Evolutionary conservation across 129 eudicot genomes (phyloP), one percentile per base, ranked within the genome.

Genomic region (Pittosporum tobira): DNA sequence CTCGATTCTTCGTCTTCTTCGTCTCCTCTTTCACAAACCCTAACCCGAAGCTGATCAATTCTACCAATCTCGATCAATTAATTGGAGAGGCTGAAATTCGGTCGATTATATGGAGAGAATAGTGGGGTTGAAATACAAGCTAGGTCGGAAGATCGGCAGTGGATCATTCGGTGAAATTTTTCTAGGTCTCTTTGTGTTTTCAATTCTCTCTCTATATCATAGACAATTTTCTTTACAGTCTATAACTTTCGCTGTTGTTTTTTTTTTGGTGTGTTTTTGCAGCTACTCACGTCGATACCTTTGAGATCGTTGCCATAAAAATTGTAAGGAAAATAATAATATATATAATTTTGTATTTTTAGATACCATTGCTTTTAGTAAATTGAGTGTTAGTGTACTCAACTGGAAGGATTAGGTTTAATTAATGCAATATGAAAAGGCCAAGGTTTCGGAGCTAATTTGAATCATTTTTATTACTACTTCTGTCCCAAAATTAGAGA

Each of bases 121-220:
- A 58, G 79, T 86, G 51, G 95, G 87, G 28, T 80, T 77, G n/a
- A 86, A 81, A 65, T 86, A 79, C 77, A 86, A 79, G 78, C 77
- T 86, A 19, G 95, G 95, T 42, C 95, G 91, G 30, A 87, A 87
- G 75, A 87, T 87, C 70, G 95, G 95, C 6, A 82, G 95, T 61
- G 95, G 95, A 61, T 87, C 95, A 2, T 87, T 87, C 36, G 96
- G 96, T 55, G 85, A 83, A 79, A 83, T 87, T 53, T 80, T 71
- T 69, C 79, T 87, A 8, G 88, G 88, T 85, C 48, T 50, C 59
- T 36, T 29, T 46, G 37, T 27, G 30, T 15, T n/a, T 56, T 42
- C n/a, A 28, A 16, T 55, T 23, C 21, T 61, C 4, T 56, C n/a
- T 0, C 48, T n/a, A 1, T 34, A 1, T 34, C 13, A 34, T 31